Evolutionary conservation across 805 yeast species (phyloP), one percentile per base, ranked within the genome.

Genomic region (Yamadazyma scolyti): DNA sequence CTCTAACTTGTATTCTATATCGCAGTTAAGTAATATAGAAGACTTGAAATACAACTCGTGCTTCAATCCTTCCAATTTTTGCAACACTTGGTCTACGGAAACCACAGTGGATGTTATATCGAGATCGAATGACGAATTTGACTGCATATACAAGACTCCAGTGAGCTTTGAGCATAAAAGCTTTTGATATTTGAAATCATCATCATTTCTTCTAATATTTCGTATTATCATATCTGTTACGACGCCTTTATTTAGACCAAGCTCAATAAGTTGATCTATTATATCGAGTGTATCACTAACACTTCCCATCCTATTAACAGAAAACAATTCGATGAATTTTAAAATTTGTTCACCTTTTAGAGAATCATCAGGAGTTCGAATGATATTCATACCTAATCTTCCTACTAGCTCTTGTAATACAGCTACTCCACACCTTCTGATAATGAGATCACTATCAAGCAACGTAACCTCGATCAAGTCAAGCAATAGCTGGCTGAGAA

Each of bases 401-500:
- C 97, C 97, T 3, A 86, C 51, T 10, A 82, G 65, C 47, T 89
- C 97, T 49, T 89, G 97, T 5, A 89, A 46, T 0, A 93, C 90
- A 1, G 97, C 96, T 4, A 86, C 66, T 1, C 89, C 80, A 11
- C 96, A 89, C 35, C 94, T 65, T 34, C 96, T 65, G 5, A 88
- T 73, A 36, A 79, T 68, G 12, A 86, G 60, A 33, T 88, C 96
- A 14, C 67, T 59, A 50, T 89, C 97, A 48, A 81, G 80, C 28
- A 85, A 65, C 6, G 80, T 58, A 1, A 76, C 67, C 8, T 67
- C 50, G 2, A 83, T 46, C 16, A 85, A 51, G 42, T 68, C 65
- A 12, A 36, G 46, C 22, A 52, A 56, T 5, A 47, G 36, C 3
- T 28, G 32, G 7, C 40, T 41, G 34, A 58, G 34, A 44, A 53